A percentile compares a stretch with the other conserved stretches of the same genome.
Conservation (phyloP, 2,329 filamentous ascomycete genomes). For the Verticillium albo-atrum region DNA sequence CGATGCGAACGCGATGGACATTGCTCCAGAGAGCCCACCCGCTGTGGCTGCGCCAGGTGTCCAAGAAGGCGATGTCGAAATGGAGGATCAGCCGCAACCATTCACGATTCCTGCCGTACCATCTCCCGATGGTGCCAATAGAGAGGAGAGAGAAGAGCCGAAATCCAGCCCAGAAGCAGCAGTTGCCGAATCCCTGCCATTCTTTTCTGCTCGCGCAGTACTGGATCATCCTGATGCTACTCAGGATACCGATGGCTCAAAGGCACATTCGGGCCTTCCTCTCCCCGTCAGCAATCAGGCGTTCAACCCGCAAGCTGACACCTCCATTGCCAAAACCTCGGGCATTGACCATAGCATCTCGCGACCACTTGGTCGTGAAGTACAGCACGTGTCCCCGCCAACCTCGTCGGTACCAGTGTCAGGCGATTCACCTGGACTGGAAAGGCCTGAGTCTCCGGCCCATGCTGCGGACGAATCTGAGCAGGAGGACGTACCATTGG, state of each 20-base stretch:
- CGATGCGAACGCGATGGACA: background rate
- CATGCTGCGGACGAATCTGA: background rate
- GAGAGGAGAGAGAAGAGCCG: background rate
- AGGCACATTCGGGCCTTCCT: background rate
- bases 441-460: background rate
- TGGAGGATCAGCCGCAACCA: background rate
- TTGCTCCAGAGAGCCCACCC: background rate
- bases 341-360: background rate
- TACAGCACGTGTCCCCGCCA: background rate
- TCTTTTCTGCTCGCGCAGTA: background rate
- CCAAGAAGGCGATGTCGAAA: background rate
- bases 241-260: background rate
- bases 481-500: background rate
- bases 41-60: background rate
- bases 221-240: background rate
- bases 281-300: background rate
- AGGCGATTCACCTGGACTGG: background rate
- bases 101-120: background rate
- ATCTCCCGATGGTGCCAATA: background rate
- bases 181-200: background rate
- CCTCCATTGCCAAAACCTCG: background rate
- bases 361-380: background rate
- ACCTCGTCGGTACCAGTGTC: background rate
- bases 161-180: background rate
- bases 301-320: background rate